Evolutionary conservation across 129 eudicot genomes (phyloP), one percentile per base, ranked within the genome.

Genomic region (Sambucus nigra): DNA sequence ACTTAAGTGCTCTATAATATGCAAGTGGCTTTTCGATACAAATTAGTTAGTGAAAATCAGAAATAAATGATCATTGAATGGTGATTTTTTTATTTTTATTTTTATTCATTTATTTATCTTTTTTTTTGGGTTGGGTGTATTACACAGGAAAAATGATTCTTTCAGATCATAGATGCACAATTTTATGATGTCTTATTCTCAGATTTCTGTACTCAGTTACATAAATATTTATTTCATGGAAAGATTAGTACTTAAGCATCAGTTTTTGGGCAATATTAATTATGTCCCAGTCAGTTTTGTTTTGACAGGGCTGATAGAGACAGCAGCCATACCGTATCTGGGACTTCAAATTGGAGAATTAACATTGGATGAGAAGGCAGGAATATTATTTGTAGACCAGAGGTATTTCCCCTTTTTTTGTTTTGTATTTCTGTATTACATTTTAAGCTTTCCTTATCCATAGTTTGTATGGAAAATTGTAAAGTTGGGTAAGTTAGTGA

Each of bases 291-390:
- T 72, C 99, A 92, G 99, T 92, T 92, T 92, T 69, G 79, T 83
- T 83, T 77, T 92, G 91, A 73, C 99, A 92, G 99, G 94, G 60
- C 72, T 86, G 58, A 63, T 92, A 61, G 99, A 73, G 77, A 60
- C 91, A 41, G 82, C 80, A 65, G 87, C 83, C 55, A 55, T 82
- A 32, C 87, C 83, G 20, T 80, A 74, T 61, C 65, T 81, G 20
- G 96, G 96, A 58, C 26, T 86, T 63, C 52, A 72, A 41, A 61
- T 92, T 9, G 77, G 61, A 60, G 94, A 82, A 58, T 66, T 86
- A 68, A 80, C 71, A 51, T 71, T 86, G 63, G 99, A 92, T 70
- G 79, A 92, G 47, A 92, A 86, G 66, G 99, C 96, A 38, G 96
- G 75, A 69, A 48, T 92, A 26, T 67, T 92, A 53, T 75, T 92